Evolutionary conservation across 305 asterid species (phyloP).

Genomic region (Rubia peregrina): DNA sequence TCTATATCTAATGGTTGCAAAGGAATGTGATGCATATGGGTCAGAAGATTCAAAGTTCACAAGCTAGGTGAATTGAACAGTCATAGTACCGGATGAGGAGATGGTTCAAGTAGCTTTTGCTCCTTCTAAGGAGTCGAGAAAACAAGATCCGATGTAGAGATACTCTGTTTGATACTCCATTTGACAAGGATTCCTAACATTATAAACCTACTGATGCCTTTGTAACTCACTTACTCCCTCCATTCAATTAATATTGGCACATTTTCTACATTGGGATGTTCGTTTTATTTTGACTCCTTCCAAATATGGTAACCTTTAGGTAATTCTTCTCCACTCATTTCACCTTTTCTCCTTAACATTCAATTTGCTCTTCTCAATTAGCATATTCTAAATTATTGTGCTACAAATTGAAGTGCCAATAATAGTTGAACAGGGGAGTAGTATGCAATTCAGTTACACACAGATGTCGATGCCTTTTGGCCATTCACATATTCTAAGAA

Average conservation of each 20-base stretch:
- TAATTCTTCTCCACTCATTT: too few relatives aligned
- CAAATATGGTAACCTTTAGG: too few relatives aligned
- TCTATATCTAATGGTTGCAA: neutral
- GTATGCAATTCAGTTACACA: neutral
- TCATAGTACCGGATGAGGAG: neutral
- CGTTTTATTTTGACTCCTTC: too few relatives aligned
- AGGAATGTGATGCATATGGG: neutral
- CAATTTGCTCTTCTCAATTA: too few relatives aligned
- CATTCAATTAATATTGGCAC: too few relatives aligned
- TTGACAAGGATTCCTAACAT: neutral
- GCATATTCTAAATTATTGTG: too few relatives aligned
- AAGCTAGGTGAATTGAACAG: neutral
- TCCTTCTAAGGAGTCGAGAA: neutral
- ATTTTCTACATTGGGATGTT: too few relatives aligned
- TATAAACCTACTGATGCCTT: neutral
- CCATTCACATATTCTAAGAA: neutral
- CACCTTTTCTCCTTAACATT: too few relatives aligned
- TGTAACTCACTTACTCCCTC: neutral
- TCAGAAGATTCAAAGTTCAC: neutral
- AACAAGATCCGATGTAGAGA: neutral
- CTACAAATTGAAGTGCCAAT: too few relatives aligned
- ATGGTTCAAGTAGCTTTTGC: neutral
- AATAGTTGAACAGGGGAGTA: too few relatives aligned
- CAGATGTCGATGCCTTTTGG: neutral
- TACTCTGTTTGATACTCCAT: neutral